phyloP scores from a whole-genome alignment of 345 rosid species.

The Acer saccharum region DNA sequence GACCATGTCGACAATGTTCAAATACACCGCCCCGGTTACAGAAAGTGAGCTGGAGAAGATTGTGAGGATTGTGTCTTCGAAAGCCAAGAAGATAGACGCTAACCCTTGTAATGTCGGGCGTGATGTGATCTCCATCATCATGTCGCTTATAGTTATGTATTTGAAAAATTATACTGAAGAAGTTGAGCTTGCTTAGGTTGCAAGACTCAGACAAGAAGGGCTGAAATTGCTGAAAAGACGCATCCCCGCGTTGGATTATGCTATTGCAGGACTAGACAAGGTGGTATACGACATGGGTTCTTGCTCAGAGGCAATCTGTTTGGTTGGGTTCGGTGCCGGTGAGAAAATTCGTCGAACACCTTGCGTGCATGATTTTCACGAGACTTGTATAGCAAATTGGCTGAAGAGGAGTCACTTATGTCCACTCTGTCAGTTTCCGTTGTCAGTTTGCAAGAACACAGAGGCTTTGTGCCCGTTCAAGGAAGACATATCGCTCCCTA shows the following conservation, averaged over 20 bases:
- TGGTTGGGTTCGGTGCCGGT: neutral
- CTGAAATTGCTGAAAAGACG: neutral
- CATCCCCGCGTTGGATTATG: neutral
- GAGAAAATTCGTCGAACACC: constrained; percentile 4
- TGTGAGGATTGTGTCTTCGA: neutral
- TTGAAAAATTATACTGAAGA: neutral
- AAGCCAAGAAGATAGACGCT: neutral
- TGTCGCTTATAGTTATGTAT: neutral
- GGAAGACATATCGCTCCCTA: too few species aligned
- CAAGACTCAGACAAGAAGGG: neutral
- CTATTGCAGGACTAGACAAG: neutral
- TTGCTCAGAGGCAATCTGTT: neutral
- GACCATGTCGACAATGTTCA: too few species aligned
- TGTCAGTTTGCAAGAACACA: neutral
- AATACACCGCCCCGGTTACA: neutral
- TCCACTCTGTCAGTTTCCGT: neutral
- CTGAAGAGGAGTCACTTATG: constrained; percentile 7
- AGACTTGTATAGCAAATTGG: neutral
- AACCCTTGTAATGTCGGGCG: neutral
- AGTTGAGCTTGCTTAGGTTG: neutral
- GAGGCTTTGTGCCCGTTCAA: neutral
- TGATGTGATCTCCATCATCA: neutral
- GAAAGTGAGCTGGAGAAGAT: neutral
- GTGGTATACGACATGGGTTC: neutral
- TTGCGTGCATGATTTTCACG: constrained; percentile 11